Conservation (phyloP, 306 rosid genomes). For the Pterocarpus macrocarpus region DNA sequence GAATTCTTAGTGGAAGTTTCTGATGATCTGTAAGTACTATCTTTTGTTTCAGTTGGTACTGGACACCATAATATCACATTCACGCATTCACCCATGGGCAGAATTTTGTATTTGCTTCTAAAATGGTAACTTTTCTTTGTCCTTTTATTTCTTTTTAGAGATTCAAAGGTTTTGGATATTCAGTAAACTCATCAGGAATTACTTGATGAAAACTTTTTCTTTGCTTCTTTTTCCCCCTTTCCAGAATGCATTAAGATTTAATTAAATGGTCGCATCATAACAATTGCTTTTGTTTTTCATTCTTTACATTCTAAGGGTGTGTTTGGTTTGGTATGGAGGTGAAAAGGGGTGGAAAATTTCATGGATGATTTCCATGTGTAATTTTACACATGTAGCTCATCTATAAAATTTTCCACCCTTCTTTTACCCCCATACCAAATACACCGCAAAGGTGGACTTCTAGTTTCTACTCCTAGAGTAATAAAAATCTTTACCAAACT, state of each 20-base stretch:
- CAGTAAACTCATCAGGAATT: background rate
- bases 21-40: constrained; percentile 83
- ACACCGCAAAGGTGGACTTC: background rate
- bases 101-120: constrained; percentile 29
- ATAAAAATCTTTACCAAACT: constrained; percentile 19
- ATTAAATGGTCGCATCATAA: constrained; percentile 15
- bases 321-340: no score
- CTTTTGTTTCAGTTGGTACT: constrained; percentile 42
- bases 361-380: no score
- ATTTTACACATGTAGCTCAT: no score
- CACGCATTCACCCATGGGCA: background rate
- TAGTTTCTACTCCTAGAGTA: background rate
- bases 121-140: constrained; percentile 1
- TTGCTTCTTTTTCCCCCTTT: background rate
- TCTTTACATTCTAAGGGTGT: background rate
- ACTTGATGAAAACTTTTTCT: background rate
- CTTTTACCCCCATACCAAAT: no score
- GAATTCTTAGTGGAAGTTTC: constrained; percentile 93
- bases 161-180: constrained; percentile 8
- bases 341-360: no score
- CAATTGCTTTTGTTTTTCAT: constrained; percentile 23
- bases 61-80: constrained; percentile 26
- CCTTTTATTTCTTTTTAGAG: background rate
- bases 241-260: background rate
- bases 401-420: no score